Base-by-base conservation (phyloP, 495 filamentous ascomycete species). In the Podospora conica region DNA sequence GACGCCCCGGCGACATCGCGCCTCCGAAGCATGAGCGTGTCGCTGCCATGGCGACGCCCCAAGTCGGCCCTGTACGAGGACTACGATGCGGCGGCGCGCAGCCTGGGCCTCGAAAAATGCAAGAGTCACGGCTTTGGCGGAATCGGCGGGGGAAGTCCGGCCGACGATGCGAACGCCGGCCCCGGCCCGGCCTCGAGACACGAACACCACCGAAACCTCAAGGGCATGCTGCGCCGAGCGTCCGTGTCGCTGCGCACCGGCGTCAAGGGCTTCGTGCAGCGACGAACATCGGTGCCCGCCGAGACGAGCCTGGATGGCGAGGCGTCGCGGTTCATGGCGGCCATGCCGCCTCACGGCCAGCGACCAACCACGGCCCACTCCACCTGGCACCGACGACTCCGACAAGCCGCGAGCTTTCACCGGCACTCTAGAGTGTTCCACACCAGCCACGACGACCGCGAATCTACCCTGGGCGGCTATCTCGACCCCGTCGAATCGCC, bases 331-430 rank as follows among this genome's bases (percentile, higher is more conserved):
- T 40, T 53, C 24, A 61, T 23, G 31, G 40, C 9, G 21, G 27
- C 60, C 0, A 15, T 57, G 20, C 60, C 62, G 15, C 28, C 33
- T 22, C 18, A 22, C n/a, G 24, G 33, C 60, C 63, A 55, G 29
- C 70, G 77, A 64, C 83, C 83, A 8, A 75, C 75, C 20, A 84
- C 80, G 0, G 76, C 83, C 1, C 76, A 83, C 66, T 77, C 76
- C 28, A 69, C 78, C 3, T 83, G 82, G 81, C 73, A 81, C 55
- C 77, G 76, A 53, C 69, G 76, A 53, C 70, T 85, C 29, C 76
- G 81, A 53, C 80, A 83, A 59, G 81, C 78, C 21, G 70, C 82
- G 29, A 82, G 79, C 68, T 83, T 83, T 68, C 73, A 73, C 68
- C 70, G 81, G 48, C 78, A 82, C 53, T 77, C 79, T 22, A 77